phyloP scores from a whole-genome alignment of 805 yeast genomes.

The Saccharomycopsis vini region DNA sequence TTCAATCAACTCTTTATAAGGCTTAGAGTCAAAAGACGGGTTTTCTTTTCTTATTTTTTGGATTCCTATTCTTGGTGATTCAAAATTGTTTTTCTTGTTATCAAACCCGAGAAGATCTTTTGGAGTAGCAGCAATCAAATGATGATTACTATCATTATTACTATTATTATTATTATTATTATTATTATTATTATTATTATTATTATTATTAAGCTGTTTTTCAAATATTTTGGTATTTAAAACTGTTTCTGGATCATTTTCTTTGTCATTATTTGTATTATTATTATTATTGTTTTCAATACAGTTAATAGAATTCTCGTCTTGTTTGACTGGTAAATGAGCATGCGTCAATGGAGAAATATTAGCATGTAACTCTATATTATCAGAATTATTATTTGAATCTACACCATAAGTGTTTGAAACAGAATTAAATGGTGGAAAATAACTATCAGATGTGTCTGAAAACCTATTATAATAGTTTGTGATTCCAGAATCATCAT shows the following conservation, averaged over 20 bases:
- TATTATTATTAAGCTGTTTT: neutral
- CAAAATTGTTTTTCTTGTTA: too few relatives aligned
- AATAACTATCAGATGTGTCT: constrained; percentile 11
- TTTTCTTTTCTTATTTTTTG: constrained; percentile 19
- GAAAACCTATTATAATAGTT: neutral
- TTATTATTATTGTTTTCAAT: neutral
- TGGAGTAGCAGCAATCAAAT: too few relatives aligned
- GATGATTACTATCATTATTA: too few relatives aligned
- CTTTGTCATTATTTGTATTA: neutral
- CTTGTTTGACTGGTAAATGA: too few relatives aligned
- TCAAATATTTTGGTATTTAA: too few relatives aligned
- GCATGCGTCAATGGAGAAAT: too few relatives aligned
- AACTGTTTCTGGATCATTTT: too few relatives aligned
- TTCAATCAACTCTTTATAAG: constrained; percentile 49
- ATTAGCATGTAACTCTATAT: too few relatives aligned
- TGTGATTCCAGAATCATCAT: neutral
- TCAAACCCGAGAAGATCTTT: too few relatives aligned
- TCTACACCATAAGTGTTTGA: constrained; percentile 3
- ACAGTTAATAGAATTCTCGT: too few relatives aligned
- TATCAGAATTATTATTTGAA: too few relatives aligned
- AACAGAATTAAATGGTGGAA: constrained; percentile 14
- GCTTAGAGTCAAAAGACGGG: constrained; percentile 38
- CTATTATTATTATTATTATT: neutral
- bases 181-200: too few relatives aligned
- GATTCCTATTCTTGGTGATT: constrained; percentile 6